Conservation (phyloP, 2,329 filamentous ascomycete genomes). For the Aspergillus brasiliensis region DNA sequence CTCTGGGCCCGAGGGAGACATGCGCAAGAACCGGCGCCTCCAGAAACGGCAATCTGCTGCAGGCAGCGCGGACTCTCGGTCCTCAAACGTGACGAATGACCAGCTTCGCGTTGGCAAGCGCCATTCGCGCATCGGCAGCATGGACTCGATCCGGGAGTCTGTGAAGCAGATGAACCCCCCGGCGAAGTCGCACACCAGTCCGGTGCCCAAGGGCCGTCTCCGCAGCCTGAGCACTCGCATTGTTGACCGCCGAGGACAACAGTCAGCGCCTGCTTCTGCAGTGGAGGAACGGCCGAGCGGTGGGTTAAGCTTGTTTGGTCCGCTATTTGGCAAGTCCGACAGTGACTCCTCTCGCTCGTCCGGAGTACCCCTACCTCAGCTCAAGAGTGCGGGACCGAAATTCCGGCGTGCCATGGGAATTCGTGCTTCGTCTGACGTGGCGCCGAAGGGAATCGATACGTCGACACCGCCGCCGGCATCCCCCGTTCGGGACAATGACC, state of each 20-base stretch:
- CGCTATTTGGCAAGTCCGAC: constrained; percentile 47
- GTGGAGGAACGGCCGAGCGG: constrained; percentile 54
- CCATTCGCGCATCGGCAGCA: constrained; percentile 77
- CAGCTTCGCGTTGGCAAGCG: constrained; percentile 68
- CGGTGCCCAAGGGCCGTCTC: constrained; percentile 53
- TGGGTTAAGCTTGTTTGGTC: constrained; percentile 51
- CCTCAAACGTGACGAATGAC: constrained; percentile 77
- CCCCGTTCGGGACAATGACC: constrained; percentile 55
- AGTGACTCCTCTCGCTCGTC: constrained; percentile 56
- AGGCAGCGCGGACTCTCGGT: constrained; percentile 60
- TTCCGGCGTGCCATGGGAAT: constrained; percentile 68
- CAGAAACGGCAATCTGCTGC: constrained; percentile 65
- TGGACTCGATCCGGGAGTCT: constrained; percentile 69
- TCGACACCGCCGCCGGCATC: constrained; percentile 45
- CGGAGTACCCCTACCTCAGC: constrained; percentile 49
- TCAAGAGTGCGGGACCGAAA: constrained; percentile 61
- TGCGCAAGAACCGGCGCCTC: constrained; percentile 69
- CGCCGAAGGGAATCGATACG: constrained; percentile 54
- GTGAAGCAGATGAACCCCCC: constrained; percentile 55
- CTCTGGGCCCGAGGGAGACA: constrained; percentile 82
- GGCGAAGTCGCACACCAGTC: constrained; percentile 67
- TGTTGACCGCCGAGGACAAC: constrained; percentile 43
- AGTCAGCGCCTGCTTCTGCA: constrained; percentile 59
- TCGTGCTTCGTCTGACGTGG: constrained; percentile 78
- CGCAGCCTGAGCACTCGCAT: constrained; percentile 63